Percentiles rank a stretch among this genome's conserved stretches.
These are phyloP conservation scores for Trichocomaceae sp. DNA, from an alignment of 2,329 filamentous ascomycete genomes.

Conservation along the genomic window DNA sequence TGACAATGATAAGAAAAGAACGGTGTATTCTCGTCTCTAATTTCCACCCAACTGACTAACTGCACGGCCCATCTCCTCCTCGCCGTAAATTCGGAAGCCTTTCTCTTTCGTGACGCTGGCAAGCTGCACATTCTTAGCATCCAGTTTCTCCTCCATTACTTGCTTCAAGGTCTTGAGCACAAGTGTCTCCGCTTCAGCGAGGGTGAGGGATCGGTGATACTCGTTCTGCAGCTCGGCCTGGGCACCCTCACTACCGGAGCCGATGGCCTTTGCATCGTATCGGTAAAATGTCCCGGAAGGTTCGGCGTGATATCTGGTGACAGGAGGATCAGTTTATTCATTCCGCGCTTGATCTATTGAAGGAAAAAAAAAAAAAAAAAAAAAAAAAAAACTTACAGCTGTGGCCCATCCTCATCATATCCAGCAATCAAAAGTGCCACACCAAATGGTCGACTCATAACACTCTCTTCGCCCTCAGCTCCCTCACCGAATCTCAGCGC, in stretches of 20 bases:
- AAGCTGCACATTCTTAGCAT: slow-evolving; percentile 96
- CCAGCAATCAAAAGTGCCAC: slow-evolving; percentile 94
- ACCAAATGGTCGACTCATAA: slow-evolving; percentile 96
- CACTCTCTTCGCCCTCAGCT: slow-evolving; percentile 94
- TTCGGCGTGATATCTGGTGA: slow-evolving; percentile 78
- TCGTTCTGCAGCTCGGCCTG: slow-evolving; percentile 98
- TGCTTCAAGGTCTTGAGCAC: slow-evolving; percentile 98
- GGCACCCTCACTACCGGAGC: slow-evolving; percentile 91
- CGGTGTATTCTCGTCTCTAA: slow-evolving; percentile 16
- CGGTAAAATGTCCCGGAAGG: slow-evolving; percentile 97
- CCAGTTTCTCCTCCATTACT: slow-evolving; percentile 99
- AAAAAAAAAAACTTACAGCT: slow-evolving; percentile 53
- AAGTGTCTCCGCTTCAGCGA: slow-evolving; percentile 86
- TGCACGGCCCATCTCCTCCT: slow-evolving; percentile 92
- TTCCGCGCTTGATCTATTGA: too few relatives aligned
- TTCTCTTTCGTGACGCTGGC: slow-evolving; percentile 96
- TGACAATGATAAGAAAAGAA: not conserved
- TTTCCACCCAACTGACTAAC: slow-evolving; percentile 61
- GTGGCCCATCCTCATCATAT: slow-evolving; percentile 93
- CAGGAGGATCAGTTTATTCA: too few relatives aligned
- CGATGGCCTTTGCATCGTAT: slow-evolving; percentile 98
- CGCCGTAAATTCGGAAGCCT: slow-evolving; percentile 97
- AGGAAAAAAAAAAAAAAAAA: too few relatives aligned
- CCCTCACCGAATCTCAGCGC: slow-evolving; percentile 95
- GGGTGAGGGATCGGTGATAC: slow-evolving; percentile 95